Conservation (phyloP, 2,329 filamentous ascomycete genomes). For the Hypoxylon sp. region DNA sequence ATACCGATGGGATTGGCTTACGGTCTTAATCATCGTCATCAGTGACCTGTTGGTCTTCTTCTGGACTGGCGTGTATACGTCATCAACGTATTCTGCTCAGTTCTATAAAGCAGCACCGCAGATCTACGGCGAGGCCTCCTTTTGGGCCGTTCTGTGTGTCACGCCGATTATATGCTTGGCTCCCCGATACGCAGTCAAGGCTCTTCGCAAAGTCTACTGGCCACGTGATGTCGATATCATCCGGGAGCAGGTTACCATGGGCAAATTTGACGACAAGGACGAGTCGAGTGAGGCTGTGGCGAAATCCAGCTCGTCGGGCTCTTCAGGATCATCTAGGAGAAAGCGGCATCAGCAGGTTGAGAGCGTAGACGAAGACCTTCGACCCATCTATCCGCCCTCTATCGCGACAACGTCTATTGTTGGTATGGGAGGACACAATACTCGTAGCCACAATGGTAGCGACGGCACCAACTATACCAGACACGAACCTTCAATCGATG, state of each 20-base stretch:
- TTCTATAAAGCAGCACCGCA: slow-evolving; percentile 82
- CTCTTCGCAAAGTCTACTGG: slow-evolving; percentile 91
- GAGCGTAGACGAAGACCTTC: slow-evolving; percentile 83
- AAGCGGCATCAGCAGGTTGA: slow-evolving; percentile 65
- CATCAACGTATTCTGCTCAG: slow-evolving; percentile 55
- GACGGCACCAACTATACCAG: slow-evolving; percentile 91
- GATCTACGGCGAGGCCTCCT: slow-evolving; percentile 81
- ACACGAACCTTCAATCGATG: slow-evolving; percentile 68
- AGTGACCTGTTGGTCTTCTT: slow-evolving; percentile 90
- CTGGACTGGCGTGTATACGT: slow-evolving; percentile 89
- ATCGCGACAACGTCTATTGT: slow-evolving; percentile 72
- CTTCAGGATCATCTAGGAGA: slow-evolving; percentile 58
- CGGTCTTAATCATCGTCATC: slow-evolving; percentile 79
- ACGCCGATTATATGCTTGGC: slow-evolving; percentile 84
- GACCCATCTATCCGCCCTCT: slow-evolving; percentile 93
- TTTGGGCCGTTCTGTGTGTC: slow-evolving; percentile 85
- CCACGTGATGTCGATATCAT: slow-evolving; percentile 95
- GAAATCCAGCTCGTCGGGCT: slow-evolving; percentile 50
- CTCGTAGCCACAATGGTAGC: slow-evolving; percentile 88
- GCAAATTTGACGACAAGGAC: slow-evolving; percentile 71
- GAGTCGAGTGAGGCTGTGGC: slow-evolving; percentile 47
- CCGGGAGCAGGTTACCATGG: slow-evolving; percentile 86
- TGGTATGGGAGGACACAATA: slow-evolving; percentile 68
- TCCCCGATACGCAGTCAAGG: slow-evolving; percentile 86
- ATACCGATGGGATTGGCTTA: slow-evolving; percentile 98